Percentiles rank a stretch among this genome's conserved stretches.
Evolutionary conservation across 176 grass and related monocot species (phyloP).

Genomic region (Canna indica): DNA sequence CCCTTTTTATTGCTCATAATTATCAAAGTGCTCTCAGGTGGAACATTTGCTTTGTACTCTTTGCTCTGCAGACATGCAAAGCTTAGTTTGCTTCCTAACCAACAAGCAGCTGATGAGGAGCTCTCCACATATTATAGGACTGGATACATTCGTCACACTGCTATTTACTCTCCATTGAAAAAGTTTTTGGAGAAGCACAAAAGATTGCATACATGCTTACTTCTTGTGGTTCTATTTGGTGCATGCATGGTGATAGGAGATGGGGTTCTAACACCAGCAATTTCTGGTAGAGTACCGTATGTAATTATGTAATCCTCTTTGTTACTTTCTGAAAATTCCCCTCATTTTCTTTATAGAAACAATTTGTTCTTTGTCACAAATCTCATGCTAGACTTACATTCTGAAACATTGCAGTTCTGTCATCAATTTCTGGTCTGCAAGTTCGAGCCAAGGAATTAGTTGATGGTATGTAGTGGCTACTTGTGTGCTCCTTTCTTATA

Average conservation of each 20-base stretch:
- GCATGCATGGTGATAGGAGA: conserved; percentile 96
- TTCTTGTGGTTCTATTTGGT: conserved; percentile 74
- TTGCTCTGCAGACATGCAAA: conserved; percentile 95
- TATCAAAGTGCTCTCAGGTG: conserved; percentile 45
- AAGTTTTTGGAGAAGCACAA: conserved; percentile 89
- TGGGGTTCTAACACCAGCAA: conserved; percentile 90
- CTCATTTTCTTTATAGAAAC: neutral
- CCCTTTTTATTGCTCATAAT: conserved; percentile 3
- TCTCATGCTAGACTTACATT: neutral
- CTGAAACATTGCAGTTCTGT: conserved; percentile 42
- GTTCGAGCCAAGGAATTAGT: conserved; percentile 50
- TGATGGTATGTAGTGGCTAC: conserved; percentile 36
- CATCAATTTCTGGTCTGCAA: conserved; percentile 91
- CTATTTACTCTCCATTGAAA: conserved; percentile 58
- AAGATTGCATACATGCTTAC: conserved; percentile 50
- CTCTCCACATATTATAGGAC: conserved; percentile 71
- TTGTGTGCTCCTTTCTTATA: neutral
- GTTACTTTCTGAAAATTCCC: neutral
- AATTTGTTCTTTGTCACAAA: neutral
- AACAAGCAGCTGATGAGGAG: conserved; percentile 95
- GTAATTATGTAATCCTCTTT: neutral
- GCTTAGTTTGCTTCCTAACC: conserved; percentile 85
- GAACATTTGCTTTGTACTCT: conserved; percentile 91
- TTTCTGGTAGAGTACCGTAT: conserved; percentile 50
- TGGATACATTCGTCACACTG: conserved; percentile 26